Evolutionary conservation across 345 rosid genomes (phyloP).

Genomic region (Clarkia xantiana): DNA sequence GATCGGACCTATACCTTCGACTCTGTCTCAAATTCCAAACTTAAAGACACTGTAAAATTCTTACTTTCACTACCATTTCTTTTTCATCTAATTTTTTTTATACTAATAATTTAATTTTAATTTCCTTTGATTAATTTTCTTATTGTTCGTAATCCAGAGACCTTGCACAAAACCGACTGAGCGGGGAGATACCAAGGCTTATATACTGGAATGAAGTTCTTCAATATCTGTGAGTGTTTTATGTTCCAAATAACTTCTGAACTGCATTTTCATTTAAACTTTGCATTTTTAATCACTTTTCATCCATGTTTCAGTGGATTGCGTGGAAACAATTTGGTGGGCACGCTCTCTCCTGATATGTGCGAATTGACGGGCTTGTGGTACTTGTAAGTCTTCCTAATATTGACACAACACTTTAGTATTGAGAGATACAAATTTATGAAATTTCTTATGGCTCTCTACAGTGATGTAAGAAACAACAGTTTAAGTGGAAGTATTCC

Average conservation of each 20-base stretch:
- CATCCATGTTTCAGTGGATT: slow-evolving; percentile 38
- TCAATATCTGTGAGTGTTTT: slow-evolving; percentile 74
- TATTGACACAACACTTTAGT: no score
- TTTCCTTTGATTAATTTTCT: background rate
- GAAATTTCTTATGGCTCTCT: background rate
- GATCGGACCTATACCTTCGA: slow-evolving; percentile 82
- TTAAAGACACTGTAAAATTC: slow-evolving; percentile 62
- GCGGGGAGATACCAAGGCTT: slow-evolving; percentile 94
- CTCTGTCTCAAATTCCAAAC: slow-evolving; percentile 89
- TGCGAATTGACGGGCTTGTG: slow-evolving; percentile 90
- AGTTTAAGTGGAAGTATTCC: slow-evolving; percentile 93
- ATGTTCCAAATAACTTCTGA: background rate
- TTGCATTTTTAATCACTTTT: background rate
- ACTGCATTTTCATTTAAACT: background rate
- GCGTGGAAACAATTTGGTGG: slow-evolving; percentile 88
- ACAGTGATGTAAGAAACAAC: slow-evolving; percentile 86
- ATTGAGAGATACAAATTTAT: no score
- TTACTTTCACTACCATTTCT: background rate
- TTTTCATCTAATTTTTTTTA: background rate
- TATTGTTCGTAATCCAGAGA: slow-evolving; percentile 33
- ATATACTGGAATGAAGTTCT: slow-evolving; percentile 98
- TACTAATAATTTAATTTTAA: no score
- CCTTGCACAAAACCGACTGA: slow-evolving; percentile 71
- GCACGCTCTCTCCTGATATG: slow-evolving; percentile 73
- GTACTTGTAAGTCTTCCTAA: slow-evolving; percentile 76